Base-by-base conservation (phyloP, 2,329 filamentous ascomycete species). In the Byssochlamys sp. region DNA sequence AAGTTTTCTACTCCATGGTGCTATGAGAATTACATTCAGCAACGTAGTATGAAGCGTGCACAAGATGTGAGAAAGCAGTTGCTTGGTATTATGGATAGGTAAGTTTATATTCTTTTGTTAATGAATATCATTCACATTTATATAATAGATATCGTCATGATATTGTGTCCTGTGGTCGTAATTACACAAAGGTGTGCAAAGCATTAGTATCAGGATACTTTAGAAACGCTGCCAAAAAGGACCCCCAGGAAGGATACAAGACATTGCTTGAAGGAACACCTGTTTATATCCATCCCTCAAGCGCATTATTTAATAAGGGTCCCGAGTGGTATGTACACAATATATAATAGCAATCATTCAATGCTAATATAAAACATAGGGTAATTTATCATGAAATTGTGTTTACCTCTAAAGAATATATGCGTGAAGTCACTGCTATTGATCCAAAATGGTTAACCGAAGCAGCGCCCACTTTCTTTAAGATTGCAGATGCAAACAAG, bases 391-490 rank as follows among this genome's bases (percentile, higher is more conserved):
- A 96, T 69, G 75, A 72, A 0, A 60, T 79, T 55, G 76, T 79
- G 6, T 69, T 79, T 31, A 79, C 77, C 3, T 78, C 74, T 14
- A 92, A 95, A 77, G 94, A 99, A 76, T 99, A 97, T 74, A 97
- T 99, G 94, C 91, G 96, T 68, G 89, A 84, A 70, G 94, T 91
- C 11, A 96, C 90, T 2, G 83, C 84, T 2, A 97, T 99, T 67
- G 94, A 99, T 75, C 91, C 94, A 7, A 96, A 95, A 72, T 87
- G 84, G 84, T 82, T 99, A 25, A 91, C 97, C 1, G 91, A 96
- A 67, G 92, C 91, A 12, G 94, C 94, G n/a, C 94, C 95, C 7
- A 96, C 91, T 0, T 99, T 97, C 78, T 99, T 97, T 84, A 96
- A 95, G 81, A 90, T 97, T 3, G 92, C 94, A 24, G 86, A 89